Evolutionary conservation across 2,329 filamentous ascomycete species (phyloP), one percentile per base, ranked within the genome.

Genomic region (Fusarium nisikadoi): DNA sequence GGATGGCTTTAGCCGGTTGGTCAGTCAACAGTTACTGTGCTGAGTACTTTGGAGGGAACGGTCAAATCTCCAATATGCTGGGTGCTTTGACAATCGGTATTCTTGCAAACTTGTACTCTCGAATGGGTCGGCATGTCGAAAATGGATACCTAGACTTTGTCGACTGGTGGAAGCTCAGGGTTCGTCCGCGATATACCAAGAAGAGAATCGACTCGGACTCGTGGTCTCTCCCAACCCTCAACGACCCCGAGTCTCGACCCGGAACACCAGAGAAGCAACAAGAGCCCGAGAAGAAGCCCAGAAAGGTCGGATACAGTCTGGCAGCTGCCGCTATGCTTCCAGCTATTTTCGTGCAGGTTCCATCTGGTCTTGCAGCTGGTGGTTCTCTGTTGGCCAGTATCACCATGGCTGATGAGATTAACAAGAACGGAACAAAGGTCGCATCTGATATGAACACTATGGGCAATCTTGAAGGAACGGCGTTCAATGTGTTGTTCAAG

Each of bases 281-380:
- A 53, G 76, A 64, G 3, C 71, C 70, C 23, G 75, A 78, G 53
- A 77, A 78, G 65, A 76, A 81, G 70, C 76, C 81, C n/a, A 80
- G 85, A 11, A 81, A 84, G 11, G 82, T 90, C 10, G 90, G 92
- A 17, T 94, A 95, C 79, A 93, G 92, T 3, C 88, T 97, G 5
- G 94, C 94, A 0, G 94, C 94, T 0, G 93, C 94, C 0, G 92
- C 93, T 3, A 93, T 97, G 86, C 83, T 97, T 14, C 94, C 94
- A 0, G 94, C 92, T 9, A 97, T 97, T 71, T 97, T 97, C 70
- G 88, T 91, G 4, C 89, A 90, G 71, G 89, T 91, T 31, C 89
- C 89, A 0, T 89, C 87, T 25, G 88, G 89, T 33, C 81, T 91
- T n/a, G 89, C 89, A 7, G 88, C 88, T 0, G 85, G 85, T 33